Conservation (phyloP, 306 rosid genomes). For the Lagenaria siceraria region DNA sequence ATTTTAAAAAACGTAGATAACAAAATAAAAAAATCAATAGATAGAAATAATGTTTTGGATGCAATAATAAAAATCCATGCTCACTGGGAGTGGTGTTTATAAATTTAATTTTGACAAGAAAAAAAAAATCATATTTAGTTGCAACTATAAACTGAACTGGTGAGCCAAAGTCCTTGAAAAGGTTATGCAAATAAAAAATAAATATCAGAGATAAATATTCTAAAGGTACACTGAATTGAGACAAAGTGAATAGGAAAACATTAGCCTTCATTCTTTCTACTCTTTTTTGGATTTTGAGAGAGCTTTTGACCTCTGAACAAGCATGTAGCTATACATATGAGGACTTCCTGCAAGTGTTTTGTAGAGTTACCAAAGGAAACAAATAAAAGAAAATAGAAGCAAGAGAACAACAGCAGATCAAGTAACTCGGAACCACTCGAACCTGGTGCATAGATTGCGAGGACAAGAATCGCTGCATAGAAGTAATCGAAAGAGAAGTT, state of each 20-base stretch:
- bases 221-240: not conserved
- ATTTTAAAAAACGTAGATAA: too few relatives aligned
- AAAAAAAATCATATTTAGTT: not conserved
- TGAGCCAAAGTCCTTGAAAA: not conserved
- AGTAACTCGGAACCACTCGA: slow-evolving; percentile 16
- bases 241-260: not conserved
- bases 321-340: slow-evolving; percentile 65
- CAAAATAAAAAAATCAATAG: too few relatives aligned
- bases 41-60: too few relatives aligned
- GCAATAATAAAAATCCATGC: too few relatives aligned
- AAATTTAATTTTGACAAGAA: too few relatives aligned
- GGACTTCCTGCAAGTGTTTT: slow-evolving; percentile 58
- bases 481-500: slow-evolving; percentile 69
- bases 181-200: not conserved
- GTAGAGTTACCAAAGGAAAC: slow-evolving; percentile 4
- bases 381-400: not conserved
- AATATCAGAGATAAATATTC: not conserved
- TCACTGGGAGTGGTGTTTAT: too few relatives aligned
- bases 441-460: slow-evolving; percentile 64
- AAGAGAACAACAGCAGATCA: not conserved
- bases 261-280: slow-evolving; percentile 16
- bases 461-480: slow-evolving; percentile 26
- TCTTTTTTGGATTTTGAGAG: slow-evolving; percentile 50
- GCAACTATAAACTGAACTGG: not conserved
- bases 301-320: slow-evolving; percentile 64